Evolutionary conservation across 148 eudicot species (phyloP), one percentile per base, ranked within the genome.

Genomic region (Arbutus unedo): DNA sequence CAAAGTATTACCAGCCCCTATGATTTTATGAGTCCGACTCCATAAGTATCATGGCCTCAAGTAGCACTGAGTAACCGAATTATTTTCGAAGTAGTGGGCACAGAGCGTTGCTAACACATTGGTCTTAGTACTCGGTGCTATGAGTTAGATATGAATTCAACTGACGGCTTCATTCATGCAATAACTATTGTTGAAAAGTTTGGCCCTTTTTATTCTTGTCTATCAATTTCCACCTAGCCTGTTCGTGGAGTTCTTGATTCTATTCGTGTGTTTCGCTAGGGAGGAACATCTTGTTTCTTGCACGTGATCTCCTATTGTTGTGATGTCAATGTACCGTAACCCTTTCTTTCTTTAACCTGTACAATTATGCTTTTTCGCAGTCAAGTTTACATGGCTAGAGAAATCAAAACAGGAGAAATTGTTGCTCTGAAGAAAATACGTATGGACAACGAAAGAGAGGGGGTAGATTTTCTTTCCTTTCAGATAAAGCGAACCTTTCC

Each of bases 371-470:
- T 78, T 74, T 81, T 74, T 31, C 38, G 79, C 84, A 88, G 90
- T 83, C 90, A 88, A 72, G 90, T 88, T n/a, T 88, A 85, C 77
- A 86, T 86, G 86, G 90, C 90, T 31, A 79, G 80, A 75, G 90
- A 88, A 81, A 86, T 77, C 50, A 67, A 79, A 60, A 86, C 90
- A 5, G 90, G 90, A 21, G 90, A 88, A 81, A 79, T 88, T 82
- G 90, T 88, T 68, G 90, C 90, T 81, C 82, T 88, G 84, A 88
- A 88, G 83, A 88, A 88, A 82, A 88, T 88, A 76, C 66, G 90
- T 79, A 88, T 88, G 90, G 90, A 88, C 83, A 88, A 88, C 76
- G 90, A 88, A 84, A 86, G 88, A 79, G 90, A 88, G 77, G 90
- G 90, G 81, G 90, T 88, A 86, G 54, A 18, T 72, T 78, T 82